phyloP scores from a whole-genome alignment of 2,329 filamentous ascomycete species.

The Pseudocercospora vitis region DNA sequence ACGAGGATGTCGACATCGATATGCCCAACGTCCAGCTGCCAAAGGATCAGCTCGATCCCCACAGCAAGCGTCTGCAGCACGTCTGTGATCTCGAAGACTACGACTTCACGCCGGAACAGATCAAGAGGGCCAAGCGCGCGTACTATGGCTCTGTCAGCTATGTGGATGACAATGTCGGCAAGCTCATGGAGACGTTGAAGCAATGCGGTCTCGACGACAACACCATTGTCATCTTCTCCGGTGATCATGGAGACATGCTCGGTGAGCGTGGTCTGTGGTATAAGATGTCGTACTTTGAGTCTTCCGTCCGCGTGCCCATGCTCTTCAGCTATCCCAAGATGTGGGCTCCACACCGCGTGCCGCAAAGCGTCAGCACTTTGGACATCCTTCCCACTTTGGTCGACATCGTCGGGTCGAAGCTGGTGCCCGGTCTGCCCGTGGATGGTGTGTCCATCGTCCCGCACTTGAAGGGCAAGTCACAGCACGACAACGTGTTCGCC shows the following conservation, averaged over 20 bases:
- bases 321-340: conserved; percentile 76
- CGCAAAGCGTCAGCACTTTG: conserved; percentile 83
- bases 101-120: conserved; percentile 79
- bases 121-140: conserved; percentile 79
- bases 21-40: conserved; percentile 76
- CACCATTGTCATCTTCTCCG: conserved; percentile 88
- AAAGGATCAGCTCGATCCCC: conserved; percentile 78
- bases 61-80: conserved; percentile 82
- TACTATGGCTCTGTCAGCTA: conserved; percentile 95
- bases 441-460: conserved; percentile 80
- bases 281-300: conserved; percentile 97
- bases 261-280: conserved; percentile 92
- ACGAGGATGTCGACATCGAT: conserved; percentile 83
- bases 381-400: conserved; percentile 88
- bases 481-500: conserved; percentile 83
- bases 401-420: conserved; percentile 72
- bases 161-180: conserved; percentile 88
- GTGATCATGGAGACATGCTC: conserved; percentile 94
- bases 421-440: conserved; percentile 72
- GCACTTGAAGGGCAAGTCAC: conserved; percentile 67
- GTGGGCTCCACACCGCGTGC: conserved; percentile 73
- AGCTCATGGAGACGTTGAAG: conserved; percentile 73
- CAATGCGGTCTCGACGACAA: conserved; percentile 77
- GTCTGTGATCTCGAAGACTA: conserved; percentile 85
- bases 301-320: conserved; percentile 83